Evolutionary conservation across 768 basidiomycete species (phyloP).

Genomic region (Russula ochroleuca): DNA sequence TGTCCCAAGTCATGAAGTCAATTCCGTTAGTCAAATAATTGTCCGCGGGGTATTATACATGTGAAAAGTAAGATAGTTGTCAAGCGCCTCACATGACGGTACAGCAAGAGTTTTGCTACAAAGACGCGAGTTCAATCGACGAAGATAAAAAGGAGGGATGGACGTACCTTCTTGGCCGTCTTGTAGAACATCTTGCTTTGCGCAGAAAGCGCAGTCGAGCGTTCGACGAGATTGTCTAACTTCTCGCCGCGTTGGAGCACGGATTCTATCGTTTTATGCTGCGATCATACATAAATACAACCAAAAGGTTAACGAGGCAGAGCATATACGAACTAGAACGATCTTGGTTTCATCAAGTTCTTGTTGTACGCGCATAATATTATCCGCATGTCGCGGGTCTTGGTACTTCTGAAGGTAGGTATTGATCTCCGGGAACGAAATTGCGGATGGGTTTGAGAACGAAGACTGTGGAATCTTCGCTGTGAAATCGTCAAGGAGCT

Average conservation of each 20-base stretch:
- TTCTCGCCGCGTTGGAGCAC: constrained; percentile 96
- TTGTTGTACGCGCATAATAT: constrained; percentile 97
- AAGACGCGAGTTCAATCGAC: constrained; percentile 4
- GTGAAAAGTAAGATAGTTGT: constrained; percentile 17
- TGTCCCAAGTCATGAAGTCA: neutral
- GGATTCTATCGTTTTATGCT: constrained; percentile 99
- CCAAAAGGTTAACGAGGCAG: neutral
- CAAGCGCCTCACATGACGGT: constrained; percentile 57
- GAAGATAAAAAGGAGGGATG: neutral
- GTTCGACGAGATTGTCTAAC: constrained; percentile 91
- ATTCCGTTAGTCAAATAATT: neutral
- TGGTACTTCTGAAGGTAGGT: constrained; percentile 89
- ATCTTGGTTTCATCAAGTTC: constrained; percentile 99
- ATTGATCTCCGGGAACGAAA: constrained; percentile 72
- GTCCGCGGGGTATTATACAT: constrained; percentile 24
- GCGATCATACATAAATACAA: constrained; percentile 15
- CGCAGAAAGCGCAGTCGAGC: constrained; percentile 80
- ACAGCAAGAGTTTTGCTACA: constrained; percentile 94
- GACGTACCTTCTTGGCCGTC: constrained; percentile 93
- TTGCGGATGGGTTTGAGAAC: constrained; percentile 59
- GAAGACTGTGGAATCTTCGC: constrained; percentile 70
- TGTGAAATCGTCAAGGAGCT: constrained; percentile 89
- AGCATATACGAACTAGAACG: constrained; percentile 62
- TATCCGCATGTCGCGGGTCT: constrained; percentile 94
- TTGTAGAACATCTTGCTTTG: constrained; percentile 99